A percentile compares a stretch with the other conserved stretches of the same genome.
These are phyloP conservation scores for Aspergillus terreus DNA, from an alignment of 2,329 filamentous ascomycete genomes.

Conservation along the genomic window DNA sequence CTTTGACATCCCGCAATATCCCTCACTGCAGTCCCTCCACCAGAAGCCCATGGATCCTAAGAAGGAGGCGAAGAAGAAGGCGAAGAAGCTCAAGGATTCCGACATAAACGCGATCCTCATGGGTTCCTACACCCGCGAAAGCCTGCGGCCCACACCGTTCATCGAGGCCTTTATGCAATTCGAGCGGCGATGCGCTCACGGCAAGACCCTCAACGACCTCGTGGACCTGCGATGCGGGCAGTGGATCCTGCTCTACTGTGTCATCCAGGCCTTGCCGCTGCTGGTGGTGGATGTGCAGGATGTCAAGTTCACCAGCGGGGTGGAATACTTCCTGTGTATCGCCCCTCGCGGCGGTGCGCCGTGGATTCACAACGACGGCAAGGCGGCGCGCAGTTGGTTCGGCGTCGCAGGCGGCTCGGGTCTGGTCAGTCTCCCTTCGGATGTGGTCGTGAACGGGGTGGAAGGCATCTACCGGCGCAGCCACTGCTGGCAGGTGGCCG, in stretches of 20 bases:
- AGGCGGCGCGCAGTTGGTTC: constrained; percentile 45
- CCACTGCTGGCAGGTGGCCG: constrained; percentile 65
- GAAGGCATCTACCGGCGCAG: constrained; percentile 66
- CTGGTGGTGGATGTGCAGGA: constrained; percentile 48
- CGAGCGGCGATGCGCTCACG: constrained; percentile 42
- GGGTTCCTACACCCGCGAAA: constrained; percentile 76
- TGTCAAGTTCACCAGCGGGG: constrained; percentile 41
- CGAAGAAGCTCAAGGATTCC: constrained; percentile 70
- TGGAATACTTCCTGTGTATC: constrained; percentile 50
- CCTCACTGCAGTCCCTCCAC: constrained; percentile 63
- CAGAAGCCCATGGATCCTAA: constrained; percentile 65
- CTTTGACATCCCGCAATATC: constrained; percentile 79
- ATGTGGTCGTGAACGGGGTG: constrained; percentile 63
- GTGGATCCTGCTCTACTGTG: constrained; percentile 51
- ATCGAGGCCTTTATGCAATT: constrained; percentile 48
- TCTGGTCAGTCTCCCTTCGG: constrained; percentile 59
- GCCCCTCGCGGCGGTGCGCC: constrained; percentile 47
- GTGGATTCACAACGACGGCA: constrained; percentile 46
- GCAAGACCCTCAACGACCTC: constrained; percentile 44
- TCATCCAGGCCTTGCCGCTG: constrained; percentile 48
- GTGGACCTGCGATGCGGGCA: constrained; percentile 47
- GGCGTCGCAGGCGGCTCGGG: constrained; percentile 59
- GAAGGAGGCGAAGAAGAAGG: constrained; percentile 69
- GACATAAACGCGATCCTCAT: constrained; percentile 75
- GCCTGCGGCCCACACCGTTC: constrained; percentile 48